A percentile compares a stretch with the other conserved stretches of the same genome.
Evolutionary conservation across 2,329 filamentous ascomycete genomes (phyloP).

Genomic region (Aspergillus carbonarius): DNA sequence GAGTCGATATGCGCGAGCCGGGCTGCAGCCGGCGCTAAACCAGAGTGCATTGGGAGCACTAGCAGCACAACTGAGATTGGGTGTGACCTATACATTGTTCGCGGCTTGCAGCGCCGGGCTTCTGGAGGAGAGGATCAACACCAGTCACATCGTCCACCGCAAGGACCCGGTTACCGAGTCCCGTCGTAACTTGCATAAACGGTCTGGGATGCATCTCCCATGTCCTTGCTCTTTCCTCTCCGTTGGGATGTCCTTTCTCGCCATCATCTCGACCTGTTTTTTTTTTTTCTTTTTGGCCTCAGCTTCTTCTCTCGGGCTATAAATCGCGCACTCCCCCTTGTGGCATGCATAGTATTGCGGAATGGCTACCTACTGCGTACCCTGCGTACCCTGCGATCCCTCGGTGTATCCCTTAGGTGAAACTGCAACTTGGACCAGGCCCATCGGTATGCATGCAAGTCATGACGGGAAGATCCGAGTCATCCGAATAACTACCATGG

Average conservation of each 20-base stretch:
- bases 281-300: too few species aligned
- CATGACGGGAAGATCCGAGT: slow-evolving; percentile 28
- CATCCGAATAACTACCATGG: slow-evolving; percentile 14
- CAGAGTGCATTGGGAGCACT: neutral
- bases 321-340: too few species aligned
- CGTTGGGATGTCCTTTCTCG: too few species aligned
- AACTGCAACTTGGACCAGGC: neutral
- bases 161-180: neutral
- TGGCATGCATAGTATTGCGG: too few species aligned
- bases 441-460: slow-evolving; percentile 22
- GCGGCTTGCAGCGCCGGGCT: too few species aligned
- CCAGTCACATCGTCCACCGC: neutral
- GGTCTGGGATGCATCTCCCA: neutral
- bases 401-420: too few species aligned
- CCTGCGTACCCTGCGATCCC: too few species aligned
- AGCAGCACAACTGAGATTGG: slow-evolving; percentile 3
- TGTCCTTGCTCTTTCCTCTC: too few species aligned
- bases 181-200: slow-evolving; percentile 1
- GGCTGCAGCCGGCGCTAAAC: slow-evolving; percentile 1
- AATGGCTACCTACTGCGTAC: too few species aligned
- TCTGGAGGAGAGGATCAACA: neutral
- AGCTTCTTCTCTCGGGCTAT: too few species aligned
- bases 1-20: neutral
- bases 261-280: too few species aligned
- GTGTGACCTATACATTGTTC: slow-evolving; percentile 15